Conservation (phyloP, 169 alveolate species). For the Sarcocystis neurona region DNA sequence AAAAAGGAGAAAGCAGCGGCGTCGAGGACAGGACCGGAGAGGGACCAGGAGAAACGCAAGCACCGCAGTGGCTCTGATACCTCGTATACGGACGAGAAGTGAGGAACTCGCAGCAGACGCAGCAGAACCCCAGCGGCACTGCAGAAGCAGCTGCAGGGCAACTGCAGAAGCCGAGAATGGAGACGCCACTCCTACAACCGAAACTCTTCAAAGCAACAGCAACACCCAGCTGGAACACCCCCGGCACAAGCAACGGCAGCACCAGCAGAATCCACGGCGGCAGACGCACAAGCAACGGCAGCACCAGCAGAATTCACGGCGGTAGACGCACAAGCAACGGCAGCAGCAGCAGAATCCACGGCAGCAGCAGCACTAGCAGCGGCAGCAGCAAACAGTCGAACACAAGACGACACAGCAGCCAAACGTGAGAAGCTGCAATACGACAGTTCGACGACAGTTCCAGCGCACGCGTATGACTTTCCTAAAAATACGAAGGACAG, state of each 20-base stretch:
- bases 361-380: not conserved
- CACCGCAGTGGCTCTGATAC: too few relatives aligned
- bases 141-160: not conserved
- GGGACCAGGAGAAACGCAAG: too few relatives aligned
- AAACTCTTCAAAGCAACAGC: not conserved
- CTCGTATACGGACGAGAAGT: too few relatives aligned
- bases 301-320: not conserved
- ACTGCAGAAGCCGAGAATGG: not conserved
- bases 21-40: too few relatives aligned
- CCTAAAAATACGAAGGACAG: too few relatives aligned
- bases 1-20: too few relatives aligned
- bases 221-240: not conserved
- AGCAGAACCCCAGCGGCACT: not conserved
- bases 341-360: not conserved
- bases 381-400: not conserved
- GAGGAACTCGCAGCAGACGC: not conserved
- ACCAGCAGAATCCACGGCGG: not conserved
- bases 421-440: not conserved
- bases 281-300: not conserved
- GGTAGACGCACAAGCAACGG: not conserved
- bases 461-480: too few relatives aligned
- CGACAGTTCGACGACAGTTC: too few relatives aligned
- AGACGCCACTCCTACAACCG: not conserved
- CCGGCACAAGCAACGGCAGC: not conserved
- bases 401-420: not conserved